Conservation (phyloP, 768 basidiomycete genomes). For the Boletus rufocinnamomeus region DNA sequence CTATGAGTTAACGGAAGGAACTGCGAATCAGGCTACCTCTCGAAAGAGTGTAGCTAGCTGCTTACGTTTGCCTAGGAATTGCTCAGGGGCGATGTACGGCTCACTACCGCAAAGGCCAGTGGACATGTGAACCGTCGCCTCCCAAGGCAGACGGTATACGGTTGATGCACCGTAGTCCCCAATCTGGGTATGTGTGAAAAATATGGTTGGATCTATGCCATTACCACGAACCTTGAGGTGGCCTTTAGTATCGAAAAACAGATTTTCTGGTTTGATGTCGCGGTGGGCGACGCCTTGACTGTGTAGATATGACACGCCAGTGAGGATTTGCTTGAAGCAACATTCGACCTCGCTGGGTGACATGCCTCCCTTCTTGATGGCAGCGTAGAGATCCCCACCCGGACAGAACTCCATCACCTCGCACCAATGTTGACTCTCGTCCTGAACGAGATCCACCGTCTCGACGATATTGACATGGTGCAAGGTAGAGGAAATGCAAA, state of each 20-base stretch:
- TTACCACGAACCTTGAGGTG: slow-evolving; percentile 78
- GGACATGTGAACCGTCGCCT: slow-evolving; percentile 93
- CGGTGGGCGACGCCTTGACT: slow-evolving; percentile 97
- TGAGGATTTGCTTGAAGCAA: slow-evolving; percentile 95
- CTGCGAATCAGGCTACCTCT: slow-evolving; percentile 41
- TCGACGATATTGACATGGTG: slow-evolving; percentile 96
- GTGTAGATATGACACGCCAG: slow-evolving; percentile 88
- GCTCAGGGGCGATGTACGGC: slow-evolving; percentile 98
- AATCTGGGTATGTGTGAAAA: slow-evolving; percentile 55
- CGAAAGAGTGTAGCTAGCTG: slow-evolving; percentile 35
- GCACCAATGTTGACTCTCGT: slow-evolving; percentile 95
- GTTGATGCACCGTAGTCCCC: slow-evolving; percentile 99
- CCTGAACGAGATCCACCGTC: slow-evolving; percentile 99
- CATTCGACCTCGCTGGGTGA: slow-evolving; percentile 91
- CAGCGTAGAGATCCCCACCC: slow-evolving; percentile 96
- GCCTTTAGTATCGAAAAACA: slow-evolving; percentile 90
- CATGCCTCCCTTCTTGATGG: slow-evolving; percentile 97
- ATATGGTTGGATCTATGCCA: not conserved
- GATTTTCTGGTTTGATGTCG: slow-evolving; percentile 97
- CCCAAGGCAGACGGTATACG: slow-evolving; percentile 99
- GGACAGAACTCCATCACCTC: slow-evolving; percentile 99
- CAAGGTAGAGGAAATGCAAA: slow-evolving; percentile 95
- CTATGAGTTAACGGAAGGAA: slow-evolving; percentile 43
- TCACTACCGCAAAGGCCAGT: slow-evolving; percentile 97
- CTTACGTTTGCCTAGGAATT: slow-evolving; percentile 96